These are phyloP conservation scores for Cladophialophora psammophila DNA, from an alignment of 2,329 filamentous ascomycete genomes.

Conservation along the genomic window DNA sequence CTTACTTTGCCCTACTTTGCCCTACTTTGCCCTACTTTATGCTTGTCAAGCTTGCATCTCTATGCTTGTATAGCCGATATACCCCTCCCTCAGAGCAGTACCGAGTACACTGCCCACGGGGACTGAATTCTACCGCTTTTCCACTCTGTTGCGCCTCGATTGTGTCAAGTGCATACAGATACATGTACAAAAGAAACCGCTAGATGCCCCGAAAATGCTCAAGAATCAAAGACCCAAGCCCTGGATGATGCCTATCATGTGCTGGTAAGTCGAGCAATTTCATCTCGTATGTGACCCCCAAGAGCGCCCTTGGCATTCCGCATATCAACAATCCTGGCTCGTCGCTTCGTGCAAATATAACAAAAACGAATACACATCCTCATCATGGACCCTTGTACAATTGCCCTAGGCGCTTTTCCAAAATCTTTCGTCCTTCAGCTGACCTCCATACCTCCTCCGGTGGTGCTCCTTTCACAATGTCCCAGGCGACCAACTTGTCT, in stretches of 20 bases:
- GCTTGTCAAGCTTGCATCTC: no score
- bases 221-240: background rate
- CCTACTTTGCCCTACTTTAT: background rate
- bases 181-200: background rate
- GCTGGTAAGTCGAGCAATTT: background rate
- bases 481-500: conserved; percentile 79
- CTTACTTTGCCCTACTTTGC: no score
- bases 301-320: background rate
- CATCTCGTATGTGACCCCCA: background rate
- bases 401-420: conserved; percentile 80
- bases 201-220: background rate
- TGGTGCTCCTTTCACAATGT: conserved; percentile 77
- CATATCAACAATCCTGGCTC: background rate
- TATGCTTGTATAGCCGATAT: no score
- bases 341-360: background rate
- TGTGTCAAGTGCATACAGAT: no score
- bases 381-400: conserved; percentile 58
- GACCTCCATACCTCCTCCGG: conserved; percentile 88
- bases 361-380: background rate
- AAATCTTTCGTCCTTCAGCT: conserved; percentile 71
- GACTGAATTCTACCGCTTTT: no score
- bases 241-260: background rate
- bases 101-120: no score
- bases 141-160: no score
- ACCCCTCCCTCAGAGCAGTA: no score